Evolutionary conservation across 164 flowering plant genomes (phyloP).

Genomic region (Cinnamomum micranthum): DNA sequence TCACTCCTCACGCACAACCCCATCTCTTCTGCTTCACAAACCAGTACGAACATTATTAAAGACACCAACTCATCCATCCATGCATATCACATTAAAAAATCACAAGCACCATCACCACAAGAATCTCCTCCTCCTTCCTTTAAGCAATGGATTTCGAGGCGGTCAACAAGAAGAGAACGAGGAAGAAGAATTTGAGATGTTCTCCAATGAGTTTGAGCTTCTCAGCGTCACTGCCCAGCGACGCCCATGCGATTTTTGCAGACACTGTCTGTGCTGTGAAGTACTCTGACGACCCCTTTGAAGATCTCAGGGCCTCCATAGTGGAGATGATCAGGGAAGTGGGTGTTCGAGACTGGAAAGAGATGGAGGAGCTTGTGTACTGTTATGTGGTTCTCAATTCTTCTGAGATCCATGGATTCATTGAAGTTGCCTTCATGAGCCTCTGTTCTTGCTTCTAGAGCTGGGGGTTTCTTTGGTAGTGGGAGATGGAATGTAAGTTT

Average conservation of each 20-base stretch:
- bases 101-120: neutral
- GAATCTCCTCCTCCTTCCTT: neutral
- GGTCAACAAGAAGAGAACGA: constrained; percentile 11
- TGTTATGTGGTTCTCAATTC: constrained; percentile 55
- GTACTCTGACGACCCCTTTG: constrained; percentile 34
- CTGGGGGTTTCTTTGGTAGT: neutral
- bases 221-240: constrained; percentile 50
- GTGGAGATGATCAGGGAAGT: constrained; percentile 42
- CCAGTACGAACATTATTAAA: neutral
- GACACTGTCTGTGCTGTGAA: constrained; percentile 49
- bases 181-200: constrained; percentile 11
- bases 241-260: constrained; percentile 37
- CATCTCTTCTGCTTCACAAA: neutral
- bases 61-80: neutral
- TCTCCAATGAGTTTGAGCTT: constrained; percentile 28
- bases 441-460: constrained; percentile 11
- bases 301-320: constrained; percentile 44
- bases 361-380: constrained; percentile 57
- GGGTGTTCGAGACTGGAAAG: constrained; percentile 42
- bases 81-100: neutral
- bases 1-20: constrained; percentile 19
- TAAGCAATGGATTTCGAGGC: constrained; percentile 19
- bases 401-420: constrained; percentile 35
- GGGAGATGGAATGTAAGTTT: neutral
- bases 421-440: constrained; percentile 46